A percentile compares a stretch with the other conserved stretches of the same genome.
These are phyloP conservation scores for Fusarium papillatum DNA, from an alignment of 2,329 filamentous ascomycete species.

Conservation along the genomic window DNA sequence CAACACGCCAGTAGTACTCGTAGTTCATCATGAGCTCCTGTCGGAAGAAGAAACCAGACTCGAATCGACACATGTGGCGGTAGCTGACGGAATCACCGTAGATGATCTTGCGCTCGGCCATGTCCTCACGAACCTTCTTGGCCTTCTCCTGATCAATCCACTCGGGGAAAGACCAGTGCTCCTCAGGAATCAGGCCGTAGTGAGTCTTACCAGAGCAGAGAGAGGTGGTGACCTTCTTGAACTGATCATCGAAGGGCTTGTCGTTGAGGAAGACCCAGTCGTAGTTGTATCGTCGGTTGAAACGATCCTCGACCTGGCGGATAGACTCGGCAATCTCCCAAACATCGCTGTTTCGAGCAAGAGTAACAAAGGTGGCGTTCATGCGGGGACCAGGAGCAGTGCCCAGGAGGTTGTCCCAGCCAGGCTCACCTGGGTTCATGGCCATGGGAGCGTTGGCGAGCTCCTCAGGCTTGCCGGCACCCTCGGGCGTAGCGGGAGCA, in stretches of 20 bases:
- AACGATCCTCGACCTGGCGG: constrained; percentile 96
- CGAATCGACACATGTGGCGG: constrained; percentile 99
- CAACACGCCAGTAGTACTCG: constrained; percentile 99
- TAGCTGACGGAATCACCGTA: constrained; percentile 98
- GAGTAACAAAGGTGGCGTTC: constrained; percentile 97
- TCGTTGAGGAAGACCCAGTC: constrained; percentile 99
- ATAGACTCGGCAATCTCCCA: constrained; percentile 99
- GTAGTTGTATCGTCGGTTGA: constrained; percentile 97
- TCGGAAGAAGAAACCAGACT: constrained; percentile 99
- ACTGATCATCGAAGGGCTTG: constrained; percentile 90
- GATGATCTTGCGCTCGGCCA: constrained; percentile 95
- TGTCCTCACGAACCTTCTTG: constrained; percentile 90
- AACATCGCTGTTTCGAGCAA: constrained; percentile 92
- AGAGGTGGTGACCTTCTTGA: constrained; percentile 91
- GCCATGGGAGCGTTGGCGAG: constrained; percentile 52
- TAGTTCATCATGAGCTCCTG: constrained; percentile 95
- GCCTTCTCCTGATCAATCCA: constrained; percentile 98
- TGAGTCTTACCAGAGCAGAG: constrained; percentile 94
- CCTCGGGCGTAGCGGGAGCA: constrained; percentile 17
- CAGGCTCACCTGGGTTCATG: constrained; percentile 64
- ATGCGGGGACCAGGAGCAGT: constrained; percentile 79
- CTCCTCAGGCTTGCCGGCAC: constrained; percentile 14
- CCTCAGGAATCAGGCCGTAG: constrained; percentile 89
- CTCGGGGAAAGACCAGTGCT: constrained; percentile 98
- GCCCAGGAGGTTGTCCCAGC: constrained; percentile 65